Evolutionary conservation across 2,329 filamentous ascomycete genomes (phyloP).

Genomic region (Cladosporium halotolerans): DNA sequence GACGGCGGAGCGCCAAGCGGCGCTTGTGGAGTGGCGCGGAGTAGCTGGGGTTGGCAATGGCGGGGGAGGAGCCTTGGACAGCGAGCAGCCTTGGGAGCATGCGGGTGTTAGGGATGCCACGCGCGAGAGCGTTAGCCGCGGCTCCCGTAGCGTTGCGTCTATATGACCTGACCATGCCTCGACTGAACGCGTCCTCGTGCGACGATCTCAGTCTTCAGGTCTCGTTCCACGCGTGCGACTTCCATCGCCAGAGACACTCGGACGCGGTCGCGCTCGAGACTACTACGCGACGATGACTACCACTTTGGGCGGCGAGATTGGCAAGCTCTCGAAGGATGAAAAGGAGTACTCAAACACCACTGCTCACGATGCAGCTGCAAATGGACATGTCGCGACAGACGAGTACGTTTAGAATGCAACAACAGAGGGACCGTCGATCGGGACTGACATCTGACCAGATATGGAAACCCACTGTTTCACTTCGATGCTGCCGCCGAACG

Average conservation of each 20-base stretch:
- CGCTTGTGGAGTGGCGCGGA: no score
- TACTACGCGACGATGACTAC: neutral
- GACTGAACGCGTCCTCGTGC: neutral
- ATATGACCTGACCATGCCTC: neutral
- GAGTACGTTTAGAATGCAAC: slow-evolving; percentile 27
- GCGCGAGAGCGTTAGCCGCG: no score
- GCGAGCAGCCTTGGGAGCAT: no score
- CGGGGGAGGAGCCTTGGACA: no score
- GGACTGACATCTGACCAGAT: slow-evolving; percentile 29
- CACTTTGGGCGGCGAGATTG: neutral
- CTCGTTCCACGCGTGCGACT: neutral
- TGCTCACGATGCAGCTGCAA: slow-evolving; percentile 36
- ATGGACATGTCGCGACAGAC: slow-evolving; percentile 44
- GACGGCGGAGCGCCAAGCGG: no score
- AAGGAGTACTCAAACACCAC: neutral
- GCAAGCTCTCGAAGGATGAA: neutral
- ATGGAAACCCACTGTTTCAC: slow-evolving; percentile 46
- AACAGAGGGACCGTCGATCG: neutral
- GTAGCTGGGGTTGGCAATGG: no score
- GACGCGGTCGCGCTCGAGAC: neutral
- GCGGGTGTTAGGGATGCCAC: no score
- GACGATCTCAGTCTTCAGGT: neutral
- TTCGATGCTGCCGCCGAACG: slow-evolving; percentile 54
- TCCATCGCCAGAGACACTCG: neutral
- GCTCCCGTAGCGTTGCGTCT: no score